A percentile compares a stretch with the other conserved stretches of the same genome.
Evolutionary conservation across 1,139 yeast genomes (phyloP).

Genomic region (Scheffersomyces parashehatae): DNA sequence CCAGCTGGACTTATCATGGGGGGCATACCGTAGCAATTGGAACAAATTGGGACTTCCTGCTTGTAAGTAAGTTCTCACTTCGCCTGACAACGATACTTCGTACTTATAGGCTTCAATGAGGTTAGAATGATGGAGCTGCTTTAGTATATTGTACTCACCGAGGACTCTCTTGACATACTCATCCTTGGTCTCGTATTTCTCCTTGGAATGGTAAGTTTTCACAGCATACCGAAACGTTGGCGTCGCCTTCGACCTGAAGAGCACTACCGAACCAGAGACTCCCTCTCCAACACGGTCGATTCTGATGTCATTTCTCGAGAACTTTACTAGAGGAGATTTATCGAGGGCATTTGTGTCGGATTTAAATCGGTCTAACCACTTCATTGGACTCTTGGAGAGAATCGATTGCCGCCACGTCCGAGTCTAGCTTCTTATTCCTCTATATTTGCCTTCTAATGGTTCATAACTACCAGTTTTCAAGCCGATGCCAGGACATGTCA

Average conservation of each 20-base stretch:
- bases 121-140: conserved; percentile 32
- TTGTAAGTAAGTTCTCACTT: conserved; percentile 30
- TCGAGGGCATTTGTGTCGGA: too few species aligned
- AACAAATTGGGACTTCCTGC: conserved; percentile 31
- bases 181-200: conserved; percentile 31
- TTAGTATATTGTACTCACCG: conserved; percentile 37
- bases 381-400: too few species aligned
- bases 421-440: too few species aligned
- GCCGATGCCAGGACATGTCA: too few species aligned
- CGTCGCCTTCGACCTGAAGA: conserved; percentile 23
- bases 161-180: conserved; percentile 38
- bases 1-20: conserved; percentile 4
- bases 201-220: conserved; percentile 39
- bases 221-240: conserved; percentile 31
- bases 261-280: conserved; percentile 42
- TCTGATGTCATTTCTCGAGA: conserved; percentile 14
- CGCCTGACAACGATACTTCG: conserved; percentile 17
- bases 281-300: conserved; percentile 32
- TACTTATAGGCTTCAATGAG: conserved; percentile 32
- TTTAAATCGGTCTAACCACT: too few species aligned
- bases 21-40: conserved; percentile 11
- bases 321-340: not conserved
- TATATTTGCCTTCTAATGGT: too few species aligned
- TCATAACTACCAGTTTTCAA: too few species aligned
- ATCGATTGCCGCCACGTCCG: too few species aligned